Conservation (phyloP, 2,329 filamentous ascomycete species). For the Penicillium sp. region DNA sequence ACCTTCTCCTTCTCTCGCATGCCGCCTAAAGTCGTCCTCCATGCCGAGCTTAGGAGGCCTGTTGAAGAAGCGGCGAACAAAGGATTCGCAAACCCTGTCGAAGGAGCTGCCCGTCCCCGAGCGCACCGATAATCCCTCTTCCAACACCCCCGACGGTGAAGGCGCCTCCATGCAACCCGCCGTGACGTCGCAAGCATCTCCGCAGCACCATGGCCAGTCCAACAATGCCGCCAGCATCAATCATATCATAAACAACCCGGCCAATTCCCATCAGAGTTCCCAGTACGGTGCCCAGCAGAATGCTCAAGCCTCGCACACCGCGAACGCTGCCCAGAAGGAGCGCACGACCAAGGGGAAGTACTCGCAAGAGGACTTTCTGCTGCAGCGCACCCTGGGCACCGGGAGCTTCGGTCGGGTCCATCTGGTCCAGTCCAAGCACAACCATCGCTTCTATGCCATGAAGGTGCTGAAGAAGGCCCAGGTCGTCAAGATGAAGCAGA, state of each 20-base stretch:
- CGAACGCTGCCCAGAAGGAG: constrained; percentile 23
- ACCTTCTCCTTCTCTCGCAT: constrained; percentile 14
- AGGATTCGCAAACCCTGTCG: constrained; percentile 64
- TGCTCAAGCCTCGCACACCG: constrained; percentile 11
- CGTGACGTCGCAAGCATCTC: constrained; percentile 39
- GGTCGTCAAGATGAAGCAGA: constrained; percentile 99
- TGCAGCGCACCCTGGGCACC: constrained; percentile 88
- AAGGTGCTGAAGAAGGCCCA: constrained; percentile 98
- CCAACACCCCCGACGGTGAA: constrained; percentile 29
- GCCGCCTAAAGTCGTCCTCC: constrained; percentile 31
- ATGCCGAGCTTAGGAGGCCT: constrained; percentile 92
- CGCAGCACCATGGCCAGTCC: constrained; percentile 43
- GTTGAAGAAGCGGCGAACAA: constrained; percentile 98
- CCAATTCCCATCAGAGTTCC: constrained; percentile 22
- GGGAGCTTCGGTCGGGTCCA: constrained; percentile 97
- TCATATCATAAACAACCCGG: constrained; percentile 71
- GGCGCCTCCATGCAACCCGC: constrained; percentile 39
- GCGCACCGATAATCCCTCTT: constrained; percentile 19
- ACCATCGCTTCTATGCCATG: constrained; percentile 95
- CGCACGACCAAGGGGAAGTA: constrained; percentile 96
- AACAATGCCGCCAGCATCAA: constrained; percentile 78
- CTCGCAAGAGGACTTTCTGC: constrained; percentile 82
- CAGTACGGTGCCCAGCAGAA: neutral
- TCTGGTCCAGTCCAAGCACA: constrained; percentile 95
- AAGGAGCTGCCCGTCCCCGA: constrained; percentile 50